These are phyloP conservation scores for Russula sp. DNA, from an alignment of 768 basidiomycete species.

Conservation along the genomic window DNA sequence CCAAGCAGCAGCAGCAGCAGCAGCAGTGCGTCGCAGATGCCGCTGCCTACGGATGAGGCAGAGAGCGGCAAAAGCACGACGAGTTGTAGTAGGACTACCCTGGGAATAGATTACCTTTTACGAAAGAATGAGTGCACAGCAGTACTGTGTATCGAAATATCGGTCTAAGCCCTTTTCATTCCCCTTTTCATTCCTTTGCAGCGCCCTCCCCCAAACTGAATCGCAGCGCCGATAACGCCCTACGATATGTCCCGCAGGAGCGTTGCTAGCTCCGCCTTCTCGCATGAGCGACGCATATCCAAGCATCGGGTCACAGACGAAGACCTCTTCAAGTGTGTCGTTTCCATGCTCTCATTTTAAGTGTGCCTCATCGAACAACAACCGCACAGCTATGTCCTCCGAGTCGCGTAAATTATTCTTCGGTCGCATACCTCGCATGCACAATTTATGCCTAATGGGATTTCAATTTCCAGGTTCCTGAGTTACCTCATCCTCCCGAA, in stretches of 20 bases:
- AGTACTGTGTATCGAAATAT: not conserved
- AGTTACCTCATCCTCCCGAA: conserved; percentile 69
- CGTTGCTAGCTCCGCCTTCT: conserved; percentile 48
- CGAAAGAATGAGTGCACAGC: not conserved
- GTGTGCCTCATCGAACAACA: conserved; percentile 15
- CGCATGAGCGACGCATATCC: conserved; percentile 69
- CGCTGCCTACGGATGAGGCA: conserved; percentile 17
- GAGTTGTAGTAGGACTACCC: conserved; percentile 12
- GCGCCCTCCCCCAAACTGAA: not conserved
- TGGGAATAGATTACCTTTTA: conserved; percentile 13
- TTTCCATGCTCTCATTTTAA: conserved; percentile 16
- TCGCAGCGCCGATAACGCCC: no score
- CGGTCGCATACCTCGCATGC: conserved; percentile 13
- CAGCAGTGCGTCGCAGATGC: conserved; percentile 35
- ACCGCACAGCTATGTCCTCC: conserved; percentile 64
- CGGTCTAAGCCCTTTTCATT: not conserved
- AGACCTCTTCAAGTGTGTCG: conserved; percentile 77
- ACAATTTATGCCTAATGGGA: not conserved
- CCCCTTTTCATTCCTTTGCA: not conserved
- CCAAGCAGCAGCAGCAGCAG: conserved; percentile 38
- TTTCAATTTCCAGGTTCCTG: conserved; percentile 51
- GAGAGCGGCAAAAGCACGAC: conserved; percentile 6
- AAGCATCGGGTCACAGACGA: conserved; percentile 80
- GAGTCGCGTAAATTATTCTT: conserved; percentile 67
- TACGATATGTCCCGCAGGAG: conserved; percentile 67